Conservation (phyloP, 352 stramenopile genomes). For the Phytophthora kernoviae region DNA sequence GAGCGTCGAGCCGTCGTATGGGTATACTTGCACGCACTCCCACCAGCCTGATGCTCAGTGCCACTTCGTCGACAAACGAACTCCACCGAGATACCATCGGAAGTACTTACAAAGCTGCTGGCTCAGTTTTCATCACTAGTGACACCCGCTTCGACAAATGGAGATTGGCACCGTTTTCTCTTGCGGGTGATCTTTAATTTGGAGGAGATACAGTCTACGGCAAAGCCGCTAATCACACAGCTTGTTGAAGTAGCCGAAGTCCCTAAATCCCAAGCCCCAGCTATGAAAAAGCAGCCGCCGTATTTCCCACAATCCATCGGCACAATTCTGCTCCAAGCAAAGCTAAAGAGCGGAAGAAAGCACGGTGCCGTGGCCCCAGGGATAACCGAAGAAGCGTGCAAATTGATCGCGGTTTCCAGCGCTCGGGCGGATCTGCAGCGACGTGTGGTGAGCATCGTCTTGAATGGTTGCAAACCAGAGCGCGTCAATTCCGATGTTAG, state of each 20-base stretch:
- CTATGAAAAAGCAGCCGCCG: background rate
- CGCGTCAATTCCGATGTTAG: background rate
- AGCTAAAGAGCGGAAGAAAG: constrained; percentile 5
- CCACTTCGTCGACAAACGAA: constrained; percentile 10
- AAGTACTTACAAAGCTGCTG: constrained; percentile 21
- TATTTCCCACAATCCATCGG: constrained; percentile 4
- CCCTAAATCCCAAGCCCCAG: background rate
- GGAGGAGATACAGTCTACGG: constrained; percentile 12
- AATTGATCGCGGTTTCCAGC: background rate
- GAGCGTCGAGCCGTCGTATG: constrained; percentile 10
- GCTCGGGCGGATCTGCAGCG: constrained; percentile 19
- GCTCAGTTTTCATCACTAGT: constrained; percentile 24
- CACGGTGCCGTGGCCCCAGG: background rate
- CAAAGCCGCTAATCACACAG: background rate
- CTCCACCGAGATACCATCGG: constrained; percentile 5
- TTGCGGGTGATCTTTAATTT: constrained; percentile 20
- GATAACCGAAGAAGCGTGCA: constrained; percentile 8
- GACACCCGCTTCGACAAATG: constrained; percentile 4
- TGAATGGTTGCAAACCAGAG: constrained; percentile 15
- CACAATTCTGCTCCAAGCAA: constrained; percentile 31
- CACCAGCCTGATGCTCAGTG: constrained; percentile 3
- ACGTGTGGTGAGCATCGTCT: constrained; percentile 15
- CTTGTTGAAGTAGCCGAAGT: background rate
- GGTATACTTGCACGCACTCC: constrained; percentile 8
- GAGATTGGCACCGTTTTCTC: constrained; percentile 37